Evolutionary conservation across 2,329 filamentous ascomycete species (phyloP), one percentile per base, ranked within the genome.

Genomic region (Lithohypha guttulata): DNA sequence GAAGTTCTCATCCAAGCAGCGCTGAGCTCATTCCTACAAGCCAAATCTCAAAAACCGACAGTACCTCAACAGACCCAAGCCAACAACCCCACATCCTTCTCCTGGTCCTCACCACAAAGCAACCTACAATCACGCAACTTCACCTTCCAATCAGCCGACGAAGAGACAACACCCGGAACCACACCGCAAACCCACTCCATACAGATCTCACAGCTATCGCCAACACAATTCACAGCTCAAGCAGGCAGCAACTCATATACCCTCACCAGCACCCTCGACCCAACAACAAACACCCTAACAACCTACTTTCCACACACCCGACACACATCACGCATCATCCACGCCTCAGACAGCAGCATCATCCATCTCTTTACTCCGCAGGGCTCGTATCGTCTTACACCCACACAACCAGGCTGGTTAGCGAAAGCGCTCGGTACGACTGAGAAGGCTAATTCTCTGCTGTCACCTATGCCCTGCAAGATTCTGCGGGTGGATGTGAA

Each of bases 391-490:
- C 65, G 69, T 1, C 59, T 81, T 3, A 59, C 63, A 7, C 60
- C 75, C 15, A 65, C 69, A 1, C 59, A 66, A 30, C 86, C 89
- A 0, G 68, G 69, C 30, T 98, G 87, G 86, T 81, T 82, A 42
- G 83, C 86, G 52, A 89, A 93, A 61, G 86, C 85, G 0, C 68
- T 95, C 6, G 87, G 89, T 0, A 65, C 83, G 46, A 87, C 84
- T 58, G 84, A 93, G 54, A 72, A 73, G 0, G 70, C 78, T 5
- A 87, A 89, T 43, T 91, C 81, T 38, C 85, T 96, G 1, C 70
- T 84, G 17, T 85, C 91, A 15, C 91, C 91, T 0, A 98, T 98
- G 91, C 91, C 91, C 2, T 96, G 91, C 64, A 96, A 96, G 65
- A 81, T 98, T 18, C 64, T 98, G 45, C 77, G 84, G 49, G 91